Conservation (phyloP, 495 filamentous ascomycete genomes). For the Aspergillus sclerotioniger region DNA sequence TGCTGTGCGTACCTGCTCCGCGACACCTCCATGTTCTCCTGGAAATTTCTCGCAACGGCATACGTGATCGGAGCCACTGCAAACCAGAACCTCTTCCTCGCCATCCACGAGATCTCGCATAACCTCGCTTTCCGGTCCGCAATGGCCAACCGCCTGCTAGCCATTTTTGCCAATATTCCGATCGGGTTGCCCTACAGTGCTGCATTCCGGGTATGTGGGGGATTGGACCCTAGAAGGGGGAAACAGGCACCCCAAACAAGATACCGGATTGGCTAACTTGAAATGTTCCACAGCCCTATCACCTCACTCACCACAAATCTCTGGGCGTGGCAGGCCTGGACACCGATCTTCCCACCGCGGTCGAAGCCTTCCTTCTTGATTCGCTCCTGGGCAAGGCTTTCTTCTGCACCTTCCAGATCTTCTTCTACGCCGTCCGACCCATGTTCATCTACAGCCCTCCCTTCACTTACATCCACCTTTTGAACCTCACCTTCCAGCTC, state of each 20-base stretch:
- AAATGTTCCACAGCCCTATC: conserved; percentile 71
- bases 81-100: conserved; percentile 98
- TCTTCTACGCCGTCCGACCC: conserved; percentile 98
- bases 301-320: conserved; percentile 98
- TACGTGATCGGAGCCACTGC: conserved; percentile 94
- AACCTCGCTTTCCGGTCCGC: conserved; percentile 91
- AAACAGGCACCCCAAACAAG: not conserved
- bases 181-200: conserved; percentile 96
- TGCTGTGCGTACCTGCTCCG: conserved; percentile 76
- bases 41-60: conserved; percentile 76
- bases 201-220: conserved; percentile 74
- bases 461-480: conserved; percentile 77
- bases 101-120: conserved; percentile 98
- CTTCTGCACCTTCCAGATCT: conserved; percentile 99
- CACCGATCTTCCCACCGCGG: conserved; percentile 88
- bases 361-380: conserved; percentile 92
- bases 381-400: conserved; percentile 97
- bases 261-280: conserved; percentile 12
- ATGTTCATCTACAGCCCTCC: conserved; percentile 91
- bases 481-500: conserved; percentile 76
- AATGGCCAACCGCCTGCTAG: conserved; percentile 78
- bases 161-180: conserved; percentile 91
- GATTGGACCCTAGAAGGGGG: not conserved
- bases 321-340: conserved; percentile 96
- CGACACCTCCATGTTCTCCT: conserved; percentile 76